Conservation (phyloP, 208 protist genomes). For the Entamoeba invadens region DNA sequence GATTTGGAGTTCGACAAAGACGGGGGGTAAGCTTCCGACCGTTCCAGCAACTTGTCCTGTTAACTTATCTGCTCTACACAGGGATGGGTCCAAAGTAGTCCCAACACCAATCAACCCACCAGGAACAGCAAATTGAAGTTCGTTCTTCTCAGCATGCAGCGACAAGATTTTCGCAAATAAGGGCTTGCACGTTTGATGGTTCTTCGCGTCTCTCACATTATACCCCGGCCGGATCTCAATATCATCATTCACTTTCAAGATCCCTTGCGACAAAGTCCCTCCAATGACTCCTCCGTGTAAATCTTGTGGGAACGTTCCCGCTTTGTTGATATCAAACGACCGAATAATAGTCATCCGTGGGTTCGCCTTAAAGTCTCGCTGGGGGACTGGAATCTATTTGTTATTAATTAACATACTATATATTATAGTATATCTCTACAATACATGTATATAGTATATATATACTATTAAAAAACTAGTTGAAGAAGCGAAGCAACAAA, state of each 20-base stretch:
- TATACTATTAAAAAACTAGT: too few species aligned
- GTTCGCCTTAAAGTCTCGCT: conserved; percentile 65
- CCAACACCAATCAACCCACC: conserved; percentile 93
- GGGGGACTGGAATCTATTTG: conserved; percentile 89
- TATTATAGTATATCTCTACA: too few species aligned
- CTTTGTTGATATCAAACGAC: conserved; percentile 99
- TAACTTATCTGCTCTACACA: conserved; percentile 87
- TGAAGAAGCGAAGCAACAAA: too few species aligned
- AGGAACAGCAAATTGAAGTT: conserved; percentile 90
- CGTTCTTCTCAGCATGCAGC: conserved; percentile 84
- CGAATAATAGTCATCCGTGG: conserved; percentile 89
- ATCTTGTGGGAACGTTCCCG: conserved; percentile 76
- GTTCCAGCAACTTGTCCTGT: conserved; percentile 71
- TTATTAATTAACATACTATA: too few species aligned
- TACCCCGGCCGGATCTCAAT: conserved; percentile 93
- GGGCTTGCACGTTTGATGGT: conserved; percentile 53
- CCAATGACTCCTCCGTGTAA: conserved; percentile 89
- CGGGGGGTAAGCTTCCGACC: conserved; percentile 66
- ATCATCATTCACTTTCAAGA: conserved; percentile 77
- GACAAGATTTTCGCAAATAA: conserved; percentile 74
- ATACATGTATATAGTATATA: too few species aligned
- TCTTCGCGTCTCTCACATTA: conserved; percentile 49
- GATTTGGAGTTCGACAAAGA: conserved; percentile 88
- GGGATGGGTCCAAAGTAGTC: conserved; percentile 93
- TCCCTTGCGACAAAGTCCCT: conserved; percentile 84